Base-by-base conservation (phyloP, 306 rosid genomes). In the Prunus campanulata region DNA sequence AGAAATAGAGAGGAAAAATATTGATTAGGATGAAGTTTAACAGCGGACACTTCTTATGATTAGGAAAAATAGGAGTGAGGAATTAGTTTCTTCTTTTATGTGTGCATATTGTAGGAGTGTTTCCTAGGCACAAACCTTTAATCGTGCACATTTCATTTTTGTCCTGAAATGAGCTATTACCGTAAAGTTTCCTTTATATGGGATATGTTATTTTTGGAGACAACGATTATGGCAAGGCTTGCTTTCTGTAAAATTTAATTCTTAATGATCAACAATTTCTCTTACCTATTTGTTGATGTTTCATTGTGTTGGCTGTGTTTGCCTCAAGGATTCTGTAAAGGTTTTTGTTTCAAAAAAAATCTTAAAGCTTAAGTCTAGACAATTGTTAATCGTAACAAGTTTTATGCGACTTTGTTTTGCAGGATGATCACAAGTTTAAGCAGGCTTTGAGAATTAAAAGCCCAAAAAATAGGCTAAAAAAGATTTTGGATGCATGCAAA, bases 381-480 rank as follows among this genome's bases (percentile, higher is more conserved):
- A 44, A 20, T 29, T n/a, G 42, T 47, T 60, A 24, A 16, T 30
- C 22, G 46, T 60, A 22, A 27, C 69, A 15, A 39, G 10, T 7
- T 56, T 76, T 77, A 66, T 65, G 68, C 78, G 16, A 29, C 77
- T 69, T 29, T 7, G 44, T 76, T 74, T 11, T 88, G 76, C 89
- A 95, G 98, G 89, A 87, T 0, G 99, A 95, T 68, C 93, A 88
- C 68, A 95, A 95, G 81, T 95, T 95, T 81, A 95, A 95, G 86
- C 96, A 90, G 73, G 99, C 99, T 18, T 2, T 89, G 81, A 86
- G 93, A 78, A 92, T 95, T 27, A 92, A 80, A 85, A 92, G 87
- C 79, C 99, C 99, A 1, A 95, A 95, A 74, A 86, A 88, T 65
- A 89, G 86, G 87, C 85, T 92, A 12, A 92, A 71, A 71, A 95